phyloP scores from a whole-genome alignment of 768 basidiomycete species.

The Suillus spraguei region DNA sequence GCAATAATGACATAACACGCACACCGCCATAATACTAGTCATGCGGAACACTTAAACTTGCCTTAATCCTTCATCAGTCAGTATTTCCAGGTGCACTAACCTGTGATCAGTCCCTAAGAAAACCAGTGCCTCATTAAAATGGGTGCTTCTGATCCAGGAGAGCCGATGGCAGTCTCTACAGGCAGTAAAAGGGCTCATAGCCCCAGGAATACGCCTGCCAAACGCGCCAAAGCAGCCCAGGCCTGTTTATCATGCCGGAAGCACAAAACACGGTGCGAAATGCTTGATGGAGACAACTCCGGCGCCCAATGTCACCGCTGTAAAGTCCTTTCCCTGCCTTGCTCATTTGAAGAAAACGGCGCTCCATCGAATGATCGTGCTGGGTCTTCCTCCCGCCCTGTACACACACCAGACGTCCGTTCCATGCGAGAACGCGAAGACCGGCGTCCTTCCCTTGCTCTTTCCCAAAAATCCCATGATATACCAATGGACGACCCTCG shows the following conservation, averaged over 20 bases:
- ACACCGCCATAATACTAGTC: background rate
- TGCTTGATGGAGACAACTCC: constrained; percentile 42
- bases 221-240: constrained; percentile 45
- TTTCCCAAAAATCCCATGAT: constrained; percentile 25
- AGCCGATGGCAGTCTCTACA: constrained; percentile 15
- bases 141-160: constrained; percentile 19
- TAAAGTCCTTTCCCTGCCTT: constrained; percentile 47
- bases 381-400: constrained; percentile 17
- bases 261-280: constrained; percentile 53
- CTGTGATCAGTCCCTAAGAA: background rate
- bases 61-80: constrained; percentile 4
- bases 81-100: background rate
- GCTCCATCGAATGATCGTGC: constrained; percentile 15
- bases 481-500: constrained; percentile 23
- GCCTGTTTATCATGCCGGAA: constrained; percentile 49
- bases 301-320: constrained; percentile 50
- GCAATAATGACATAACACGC: constrained; percentile 1
- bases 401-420: constrained; percentile 24
- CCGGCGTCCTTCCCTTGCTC: constrained; percentile 26
- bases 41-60: background rate
- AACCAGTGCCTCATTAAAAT: constrained; percentile 10
- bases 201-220: constrained; percentile 33
- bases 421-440: constrained; percentile 16
- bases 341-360: constrained; percentile 43
- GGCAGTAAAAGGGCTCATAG: constrained; percentile 35